phyloP scores from a whole-genome alignment of 176 grass and related monocot species.

The Musa troglodytarum region DNA sequence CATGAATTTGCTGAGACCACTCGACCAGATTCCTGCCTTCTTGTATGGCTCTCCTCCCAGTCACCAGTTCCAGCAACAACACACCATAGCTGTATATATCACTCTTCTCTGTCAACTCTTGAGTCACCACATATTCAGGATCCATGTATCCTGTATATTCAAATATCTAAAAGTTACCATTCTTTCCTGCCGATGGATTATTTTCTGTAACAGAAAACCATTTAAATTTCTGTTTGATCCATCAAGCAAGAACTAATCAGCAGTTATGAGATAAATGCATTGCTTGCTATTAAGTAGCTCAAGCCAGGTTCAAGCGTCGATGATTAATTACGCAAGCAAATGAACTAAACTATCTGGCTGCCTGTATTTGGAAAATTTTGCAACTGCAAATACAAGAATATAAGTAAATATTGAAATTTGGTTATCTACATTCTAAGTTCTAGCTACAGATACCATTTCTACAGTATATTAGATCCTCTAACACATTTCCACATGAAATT shows the following conservation, averaged over 20 bases:
- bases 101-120: conserved; percentile 95
- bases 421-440: too few species aligned
- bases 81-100: conserved; percentile 96
- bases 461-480: background rate
- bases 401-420: background rate
- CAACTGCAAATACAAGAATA: background rate
- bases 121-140: conserved; percentile 90
- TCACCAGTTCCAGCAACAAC: conserved; percentile 76
- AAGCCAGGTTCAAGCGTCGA: background rate
- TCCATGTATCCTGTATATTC: conserved; percentile 87
- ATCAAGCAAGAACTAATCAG: background rate
- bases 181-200: background rate
- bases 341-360: background rate
- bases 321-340: background rate
- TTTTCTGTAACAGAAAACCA: background rate
- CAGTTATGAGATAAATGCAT: background rate
- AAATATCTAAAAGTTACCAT: background rate
- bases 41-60: conserved; percentile 73
- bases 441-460: background rate
- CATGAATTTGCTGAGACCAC: conserved; percentile 66
- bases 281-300: background rate
- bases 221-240: background rate
- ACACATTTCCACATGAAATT: background rate
- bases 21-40: conserved; percentile 75
- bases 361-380: background rate